phyloP scores from a whole-genome alignment of 768 basidiomycete species.

The Suillus subluteus region DNA sequence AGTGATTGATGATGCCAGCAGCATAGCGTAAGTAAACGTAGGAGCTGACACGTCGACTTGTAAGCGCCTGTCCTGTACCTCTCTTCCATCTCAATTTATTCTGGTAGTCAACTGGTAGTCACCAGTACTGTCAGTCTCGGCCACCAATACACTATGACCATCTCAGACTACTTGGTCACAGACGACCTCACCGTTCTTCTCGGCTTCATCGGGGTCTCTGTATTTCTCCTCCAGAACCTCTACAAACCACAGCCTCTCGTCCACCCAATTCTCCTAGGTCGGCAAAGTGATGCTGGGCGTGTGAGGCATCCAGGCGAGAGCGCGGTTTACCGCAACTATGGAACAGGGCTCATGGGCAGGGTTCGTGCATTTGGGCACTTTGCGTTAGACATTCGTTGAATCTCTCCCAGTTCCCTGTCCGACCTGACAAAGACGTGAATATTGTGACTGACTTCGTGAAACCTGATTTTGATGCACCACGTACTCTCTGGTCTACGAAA shows the following conservation, averaged over 20 bases:
- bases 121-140: conserved; percentile 4
- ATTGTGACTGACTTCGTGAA: conserved; percentile 69
- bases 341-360: conserved; percentile 80
- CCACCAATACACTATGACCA: conserved; percentile 35
- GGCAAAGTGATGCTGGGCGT: conserved; percentile 87
- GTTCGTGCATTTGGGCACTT: conserved; percentile 44
- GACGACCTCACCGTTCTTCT: conserved; percentile 82
- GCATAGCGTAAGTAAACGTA: neutral
- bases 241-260: conserved; percentile 86
- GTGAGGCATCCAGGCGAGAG: conserved; percentile 84
- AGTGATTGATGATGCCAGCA: neutral
- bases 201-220: conserved; percentile 72
- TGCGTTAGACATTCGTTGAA: neutral
- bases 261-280: conserved; percentile 90
- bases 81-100: neutral
- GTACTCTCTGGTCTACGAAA: conserved; percentile 81
- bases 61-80: no score
- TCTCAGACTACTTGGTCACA: conserved; percentile 67
- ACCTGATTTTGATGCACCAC: conserved; percentile 63
- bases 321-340: conserved; percentile 89
- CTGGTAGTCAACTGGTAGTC: neutral
- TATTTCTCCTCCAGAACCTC: conserved; percentile 76
- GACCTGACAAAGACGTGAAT: conserved; percentile 73
- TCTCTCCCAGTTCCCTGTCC: conserved; percentile 63
- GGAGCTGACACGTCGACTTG: neutral